Percentiles rank a stretch among this genome's conserved stretches.
Evolutionary conservation across 106 monocot genomes (phyloP).

Genomic region (Acorus calamus): DNA sequence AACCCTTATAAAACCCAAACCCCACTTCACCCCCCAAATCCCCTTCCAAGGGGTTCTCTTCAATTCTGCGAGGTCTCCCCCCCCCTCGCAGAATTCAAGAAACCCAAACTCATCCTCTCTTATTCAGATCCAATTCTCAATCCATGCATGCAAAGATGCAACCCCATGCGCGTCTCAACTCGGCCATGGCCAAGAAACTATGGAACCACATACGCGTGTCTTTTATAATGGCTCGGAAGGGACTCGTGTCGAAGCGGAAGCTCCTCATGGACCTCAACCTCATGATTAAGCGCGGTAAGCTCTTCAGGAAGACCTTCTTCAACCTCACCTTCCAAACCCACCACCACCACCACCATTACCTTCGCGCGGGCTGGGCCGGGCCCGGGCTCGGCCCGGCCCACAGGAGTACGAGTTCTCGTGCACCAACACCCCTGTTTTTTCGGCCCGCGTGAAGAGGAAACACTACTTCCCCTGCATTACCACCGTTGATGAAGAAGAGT

Average conservation of each 20-base stretch:
- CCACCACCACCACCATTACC: conserved; percentile 24
- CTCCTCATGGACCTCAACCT: conserved; percentile 49
- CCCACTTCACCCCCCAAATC: background rate
- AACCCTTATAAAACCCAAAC: too few species aligned
- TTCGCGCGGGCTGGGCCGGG: background rate
- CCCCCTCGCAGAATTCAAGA: conserved; percentile 15
- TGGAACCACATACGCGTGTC: conserved; percentile 43
- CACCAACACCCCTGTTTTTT: conserved; percentile 36
- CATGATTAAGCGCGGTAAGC: conserved; percentile 44
- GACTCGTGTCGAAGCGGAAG: conserved; percentile 54
- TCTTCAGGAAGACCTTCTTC: conserved; percentile 27
- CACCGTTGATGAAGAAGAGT: background rate
- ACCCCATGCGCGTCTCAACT: conserved; percentile 10
- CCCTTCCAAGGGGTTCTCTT: conserved; percentile 3
- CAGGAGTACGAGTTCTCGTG: conserved; percentile 35
- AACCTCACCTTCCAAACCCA: conserved; percentile 22
- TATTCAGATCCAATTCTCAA: background rate
- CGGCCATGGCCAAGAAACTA: conserved; percentile 24
- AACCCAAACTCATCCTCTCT: background rate
- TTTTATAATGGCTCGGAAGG: conserved; percentile 64
- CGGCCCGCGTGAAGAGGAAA: conserved; percentile 3
- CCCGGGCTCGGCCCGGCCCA: conserved; percentile 5
- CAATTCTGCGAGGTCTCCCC: conserved; percentile 22
- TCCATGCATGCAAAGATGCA: conserved; percentile 12
- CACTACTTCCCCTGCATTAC: conserved; percentile 34